Base-by-base conservation (phyloP, 2,329 filamentous ascomycete species). In the Elsinoe arachidis region DNA sequence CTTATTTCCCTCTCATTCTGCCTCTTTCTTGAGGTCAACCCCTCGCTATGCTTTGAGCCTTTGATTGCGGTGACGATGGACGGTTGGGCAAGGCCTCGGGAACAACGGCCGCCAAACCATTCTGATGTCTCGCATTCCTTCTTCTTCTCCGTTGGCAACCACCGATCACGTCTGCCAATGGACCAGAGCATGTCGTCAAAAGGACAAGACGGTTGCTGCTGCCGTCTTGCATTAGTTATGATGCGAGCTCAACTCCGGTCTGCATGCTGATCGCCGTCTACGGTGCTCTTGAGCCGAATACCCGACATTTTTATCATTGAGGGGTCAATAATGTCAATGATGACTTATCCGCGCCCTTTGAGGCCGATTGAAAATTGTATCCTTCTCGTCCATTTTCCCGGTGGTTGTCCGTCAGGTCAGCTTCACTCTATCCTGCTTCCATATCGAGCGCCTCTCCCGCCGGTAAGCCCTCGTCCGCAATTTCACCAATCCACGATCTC, bases 111-210 rank as follows among this genome's bases (percentile, higher is more conserved):
- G 15, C 26, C 33, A 34, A 11, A 21, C 21, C 21, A 30, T 51
- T 23, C n/a, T 12, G 12, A 43, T 17, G 41, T 39, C 41, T 43
- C 37, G 17, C 46, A 51, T 51, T 51, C 46, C 46, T 34, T 19
- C 14, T 39, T 19, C 37, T 39, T 51, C 46, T 51, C 46, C 46
- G 46, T 51, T 51, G 46, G 46, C 46, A 51, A 51, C 46, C 46
- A 51, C 46, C 46, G 46, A 51, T 51, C 26, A 51, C 21, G 46
- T 26, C 46, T 51, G 46, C 46, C 46, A 51, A 51, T 51, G 46
- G 46, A 51, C 21, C 19, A 51, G 30, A 51, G 21, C 34, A 19
- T 51, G 30, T 51, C 33, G 46, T 51, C 46, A 34, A 35, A 34
- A 51, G 46, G 26, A 51, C 26, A 51, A 51, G 46, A 34, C 46